Base-by-base conservation (phyloP, 2,329 filamentous ascomycete species). In the Penicillium sp. region DNA sequence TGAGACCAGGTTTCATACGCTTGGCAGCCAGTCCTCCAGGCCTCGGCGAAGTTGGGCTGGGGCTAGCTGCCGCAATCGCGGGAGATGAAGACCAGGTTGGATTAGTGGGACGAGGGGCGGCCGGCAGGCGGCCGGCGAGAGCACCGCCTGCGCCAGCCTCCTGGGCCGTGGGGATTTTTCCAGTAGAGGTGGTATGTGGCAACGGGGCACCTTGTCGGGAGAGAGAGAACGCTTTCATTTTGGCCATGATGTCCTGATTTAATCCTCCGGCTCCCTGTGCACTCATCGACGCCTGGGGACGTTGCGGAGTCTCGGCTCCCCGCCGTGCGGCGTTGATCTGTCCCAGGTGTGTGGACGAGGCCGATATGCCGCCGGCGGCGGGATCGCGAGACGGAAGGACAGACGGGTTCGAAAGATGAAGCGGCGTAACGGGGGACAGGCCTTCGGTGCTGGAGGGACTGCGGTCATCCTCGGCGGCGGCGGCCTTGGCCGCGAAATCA, bases 271-370 rank as follows among this genome's bases (percentile, higher is more conserved):
- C 68, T 41, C 73, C 63, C 29, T 54, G 52, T 20, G 56, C 49
- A 26, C 61, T 63, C 54, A 66, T 61, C 3, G 64, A 65, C 5
- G 63, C 46, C 8, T 54, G 54, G 4, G 51, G 56, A 11, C 57
- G 62, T 23, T 51, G 43, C 35, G 56, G 41, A 13, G 56, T 43
- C 15, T 50, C 48, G n/a, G 45, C 54, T 19, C 59, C 62, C 56
- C 79, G 72, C 49, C 81, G 72, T 26, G 80, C 81, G 33, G 80
- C 79, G 64, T 83, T 88, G 57, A 95, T 71, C 42, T 86, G 78
- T 27, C 88, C 88, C 3, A 90, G 73, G 27, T 87, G 83, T 18
- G 85, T 93, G n/a, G 89, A 95, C n/a, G 82, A 89, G 5, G 84
- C 71, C 40, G 80, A 87, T 80, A 94, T 89, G 41, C 55, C n/a